Evolutionary conservation across 306 rosid genomes (phyloP).

Genomic region (Cicer pinnatifidum): DNA sequence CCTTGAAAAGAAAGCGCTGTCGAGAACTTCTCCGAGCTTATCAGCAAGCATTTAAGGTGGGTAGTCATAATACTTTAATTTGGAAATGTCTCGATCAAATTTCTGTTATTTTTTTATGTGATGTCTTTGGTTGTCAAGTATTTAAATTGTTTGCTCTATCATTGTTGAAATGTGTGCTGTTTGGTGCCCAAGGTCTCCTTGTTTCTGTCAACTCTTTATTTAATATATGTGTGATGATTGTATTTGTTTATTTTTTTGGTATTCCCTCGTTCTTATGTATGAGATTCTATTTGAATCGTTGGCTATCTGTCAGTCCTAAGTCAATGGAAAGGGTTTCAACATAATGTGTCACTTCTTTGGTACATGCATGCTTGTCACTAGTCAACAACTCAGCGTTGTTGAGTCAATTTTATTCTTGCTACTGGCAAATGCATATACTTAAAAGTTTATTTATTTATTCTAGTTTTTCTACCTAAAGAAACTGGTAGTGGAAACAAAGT

Average conservation of each 20-base stretch:
- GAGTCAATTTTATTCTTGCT: slow-evolving; percentile 11
- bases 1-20: slow-evolving; percentile 83
- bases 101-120: slow-evolving; percentile 8
- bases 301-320: background rate
- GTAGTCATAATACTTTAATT: slow-evolving; percentile 27
- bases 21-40: slow-evolving; percentile 85
- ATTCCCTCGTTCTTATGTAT: background rate
- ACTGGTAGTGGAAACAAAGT: slow-evolving; percentile 13
- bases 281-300: background rate
- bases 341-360: background rate
- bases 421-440: slow-evolving; percentile 6
- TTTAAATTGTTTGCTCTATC: slow-evolving; percentile 15
- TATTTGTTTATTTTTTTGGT: background rate
- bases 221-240: background rate
- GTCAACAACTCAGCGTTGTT: background rate
- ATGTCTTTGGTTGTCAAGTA: slow-evolving; percentile 22
- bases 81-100: background rate
- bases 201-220: background rate
- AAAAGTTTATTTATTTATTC: slow-evolving; percentile 11
- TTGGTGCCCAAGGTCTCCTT: background rate
- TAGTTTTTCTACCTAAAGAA: background rate
- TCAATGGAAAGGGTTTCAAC: slow-evolving; percentile 25
- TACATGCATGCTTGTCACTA: slow-evolving; percentile 4
- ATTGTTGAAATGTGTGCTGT: slow-evolving; percentile 8
- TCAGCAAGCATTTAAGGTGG: slow-evolving; percentile 91